Evolutionary conservation across 1,284 basidiomycete species (phyloP).

Genomic region (Vanrija humicola): DNA sequence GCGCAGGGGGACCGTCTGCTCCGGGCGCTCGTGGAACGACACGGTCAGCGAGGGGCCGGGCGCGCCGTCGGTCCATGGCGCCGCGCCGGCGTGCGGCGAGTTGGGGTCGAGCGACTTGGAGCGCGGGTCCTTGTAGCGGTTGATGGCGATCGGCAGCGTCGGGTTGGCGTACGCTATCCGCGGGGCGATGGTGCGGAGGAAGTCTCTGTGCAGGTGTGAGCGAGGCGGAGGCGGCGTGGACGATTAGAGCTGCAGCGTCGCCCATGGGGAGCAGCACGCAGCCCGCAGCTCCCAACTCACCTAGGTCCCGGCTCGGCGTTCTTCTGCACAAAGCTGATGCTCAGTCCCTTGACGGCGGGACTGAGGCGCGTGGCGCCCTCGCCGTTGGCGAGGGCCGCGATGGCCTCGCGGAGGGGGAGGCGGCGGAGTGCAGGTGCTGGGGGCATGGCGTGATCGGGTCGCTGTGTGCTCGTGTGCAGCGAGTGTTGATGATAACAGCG

Average conservation of each 20-base stretch:
- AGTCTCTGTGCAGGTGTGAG: conserved; percentile 25
- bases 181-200: conserved; percentile 33
- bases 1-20: conserved; percentile 14
- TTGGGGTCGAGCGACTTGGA: conserved; percentile 23
- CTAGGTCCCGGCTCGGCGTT: conserved; percentile 31
- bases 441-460: background rate
- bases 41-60: conserved; percentile 24
- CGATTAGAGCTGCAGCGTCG: background rate
- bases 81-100: conserved; percentile 13
- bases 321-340: conserved; percentile 28
- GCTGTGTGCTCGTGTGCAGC: background rate
- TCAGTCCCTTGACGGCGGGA: conserved; percentile 21
- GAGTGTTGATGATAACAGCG: background rate
- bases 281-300: conserved; percentile 19
- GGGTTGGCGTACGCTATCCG: conserved; percentile 43
- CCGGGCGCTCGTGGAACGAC: conserved; percentile 15
- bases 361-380: conserved; percentile 21
- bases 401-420: conserved; percentile 25
- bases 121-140: conserved; percentile 29
- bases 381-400: conserved; percentile 21
- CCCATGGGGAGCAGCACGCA: background rate
- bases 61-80: conserved; percentile 11
- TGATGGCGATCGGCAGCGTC: conserved; percentile 25
- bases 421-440: conserved; percentile 18
- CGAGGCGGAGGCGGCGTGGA: background rate